phyloP scores from a whole-genome alignment of 305 asterid species.

The Striga hermonthica region DNA sequence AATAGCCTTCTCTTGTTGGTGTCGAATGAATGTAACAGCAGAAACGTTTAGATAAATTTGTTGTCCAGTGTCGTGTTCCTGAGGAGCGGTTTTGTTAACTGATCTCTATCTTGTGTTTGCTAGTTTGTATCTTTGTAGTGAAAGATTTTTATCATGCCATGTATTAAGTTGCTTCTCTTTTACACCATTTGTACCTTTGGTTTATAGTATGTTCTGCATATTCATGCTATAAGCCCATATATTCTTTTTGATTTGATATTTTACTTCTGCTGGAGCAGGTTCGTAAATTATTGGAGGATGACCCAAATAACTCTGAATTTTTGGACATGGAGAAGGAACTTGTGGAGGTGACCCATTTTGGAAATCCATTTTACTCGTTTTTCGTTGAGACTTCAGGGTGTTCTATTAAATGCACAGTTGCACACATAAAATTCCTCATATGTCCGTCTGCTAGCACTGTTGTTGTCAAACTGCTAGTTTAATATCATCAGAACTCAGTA shows the following conservation, averaged over 20 bases:
- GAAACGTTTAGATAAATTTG: background rate
- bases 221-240: slow-evolving; percentile 2
- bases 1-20: slow-evolving; percentile 13
- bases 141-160: slow-evolving; percentile 1
- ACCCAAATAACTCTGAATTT: slow-evolving; percentile 75
- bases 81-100: slow-evolving; percentile 13
- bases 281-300: slow-evolving; percentile 61
- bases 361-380: slow-evolving; percentile 4
- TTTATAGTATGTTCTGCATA: background rate
- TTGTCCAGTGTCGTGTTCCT: background rate
- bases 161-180: slow-evolving; percentile 2
- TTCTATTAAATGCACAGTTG: background rate
- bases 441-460: slow-evolving; percentile 8
- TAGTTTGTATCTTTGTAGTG: slow-evolving; percentile 11
- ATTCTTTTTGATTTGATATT: background rate
- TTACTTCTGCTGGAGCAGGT: slow-evolving; percentile 47
- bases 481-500: slow-evolving; percentile 12
- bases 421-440: slow-evolving; percentile 4
- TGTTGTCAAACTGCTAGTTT: slow-evolving; percentile 16
- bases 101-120: background rate
- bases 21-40: slow-evolving; percentile 16
- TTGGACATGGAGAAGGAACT: slow-evolving; percentile 97
- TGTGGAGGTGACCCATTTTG: slow-evolving; percentile 61
- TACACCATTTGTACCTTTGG: slow-evolving; percentile 13
- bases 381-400: background rate